A percentile compares a stretch with the other conserved stretches of the same genome.
Evolutionary conservation across 1,284 basidiomycete genomes (phyloP).

Genomic region (Athelia sp.): DNA sequence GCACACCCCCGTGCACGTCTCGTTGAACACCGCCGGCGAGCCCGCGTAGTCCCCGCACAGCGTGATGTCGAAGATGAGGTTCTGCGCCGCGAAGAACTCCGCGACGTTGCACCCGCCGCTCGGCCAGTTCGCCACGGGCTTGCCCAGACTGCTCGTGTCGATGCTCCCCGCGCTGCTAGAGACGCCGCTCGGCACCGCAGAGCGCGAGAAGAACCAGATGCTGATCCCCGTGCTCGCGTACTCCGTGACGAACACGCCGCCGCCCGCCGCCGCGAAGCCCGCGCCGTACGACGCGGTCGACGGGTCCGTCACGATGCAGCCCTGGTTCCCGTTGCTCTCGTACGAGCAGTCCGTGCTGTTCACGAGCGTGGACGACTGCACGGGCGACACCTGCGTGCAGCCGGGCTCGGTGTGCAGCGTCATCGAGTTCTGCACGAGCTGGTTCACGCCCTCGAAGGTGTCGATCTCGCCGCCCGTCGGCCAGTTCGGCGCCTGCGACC

Average conservation of each 20-base stretch:
- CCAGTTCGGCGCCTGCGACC: constrained; percentile 60
- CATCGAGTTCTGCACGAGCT: constrained; percentile 57
- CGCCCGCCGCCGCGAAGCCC: constrained; percentile 57
- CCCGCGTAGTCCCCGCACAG: constrained; percentile 58
- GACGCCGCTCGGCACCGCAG: constrained; percentile 51
- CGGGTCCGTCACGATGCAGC: constrained; percentile 57
- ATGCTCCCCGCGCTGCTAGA: constrained; percentile 49
- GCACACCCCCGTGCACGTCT: constrained; percentile 64
- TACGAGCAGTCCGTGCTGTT: constrained; percentile 60
- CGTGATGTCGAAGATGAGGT: constrained; percentile 71
- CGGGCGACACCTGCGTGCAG: constrained; percentile 46
- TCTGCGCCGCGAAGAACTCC: constrained; percentile 60
- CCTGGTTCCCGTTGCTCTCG: constrained; percentile 49
- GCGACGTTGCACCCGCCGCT: constrained; percentile 52
- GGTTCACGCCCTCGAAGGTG: constrained; percentile 73
- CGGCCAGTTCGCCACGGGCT: constrained; percentile 66
- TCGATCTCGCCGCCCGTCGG: constrained; percentile 70
- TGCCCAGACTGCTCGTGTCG: constrained; percentile 62
- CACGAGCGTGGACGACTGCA: constrained; percentile 47
- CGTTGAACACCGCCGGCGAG: constrained; percentile 43
- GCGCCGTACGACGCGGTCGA: constrained; percentile 55
- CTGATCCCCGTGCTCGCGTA: constrained; percentile 54
- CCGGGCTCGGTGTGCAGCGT: constrained; percentile 63
- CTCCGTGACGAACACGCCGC: constrained; percentile 73
- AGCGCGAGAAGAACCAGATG: constrained; percentile 74